A percentile compares a stretch with the other conserved stretches of the same genome.
Conservation (phyloP, 345 rosid species). For the Eucalyptus tenuipes region DNA sequence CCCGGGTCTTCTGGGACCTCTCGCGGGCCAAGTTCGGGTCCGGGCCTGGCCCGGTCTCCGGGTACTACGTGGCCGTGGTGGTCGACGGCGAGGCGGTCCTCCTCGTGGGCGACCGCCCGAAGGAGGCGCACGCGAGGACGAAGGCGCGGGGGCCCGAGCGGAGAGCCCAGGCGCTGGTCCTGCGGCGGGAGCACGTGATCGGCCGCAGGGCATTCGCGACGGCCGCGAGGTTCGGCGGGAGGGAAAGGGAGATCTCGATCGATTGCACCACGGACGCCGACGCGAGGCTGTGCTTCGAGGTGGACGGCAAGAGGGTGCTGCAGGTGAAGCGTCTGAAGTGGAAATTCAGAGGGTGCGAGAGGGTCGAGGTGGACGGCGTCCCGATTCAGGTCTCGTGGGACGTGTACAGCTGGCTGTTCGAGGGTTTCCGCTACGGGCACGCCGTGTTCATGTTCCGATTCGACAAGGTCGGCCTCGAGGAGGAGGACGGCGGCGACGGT, state of each 20-base stretch:
- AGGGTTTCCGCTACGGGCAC: slow-evolving; percentile 21
- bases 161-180: slow-evolving; percentile 29
- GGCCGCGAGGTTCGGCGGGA: slow-evolving; percentile 61
- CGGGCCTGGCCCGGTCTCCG: slow-evolving; percentile 69
- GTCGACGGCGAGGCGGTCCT: slow-evolving; percentile 52
- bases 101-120: slow-evolving; percentile 53
- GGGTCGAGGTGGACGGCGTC: slow-evolving; percentile 63
- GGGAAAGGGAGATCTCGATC: slow-evolving; percentile 49
- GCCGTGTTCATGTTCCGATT: slow-evolving; percentile 78
- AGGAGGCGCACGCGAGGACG: slow-evolving; percentile 42
- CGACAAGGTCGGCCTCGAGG: slow-evolving; percentile 11
- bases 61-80: slow-evolving; percentile 61
- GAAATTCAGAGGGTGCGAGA: slow-evolving; percentile 87
- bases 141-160: slow-evolving; percentile 13
- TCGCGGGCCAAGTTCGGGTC: slow-evolving; percentile 63
- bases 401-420: slow-evolving; percentile 73
- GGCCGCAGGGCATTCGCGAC: slow-evolving; percentile 51
- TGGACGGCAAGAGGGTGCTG: slow-evolving; percentile 44
- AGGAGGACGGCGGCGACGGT: background rate
- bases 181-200: slow-evolving; percentile 59
- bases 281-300: slow-evolving; percentile 39
- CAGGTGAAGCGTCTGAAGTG: slow-evolving; percentile 60
- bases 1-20: slow-evolving; percentile 68
- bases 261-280: slow-evolving; percentile 44
- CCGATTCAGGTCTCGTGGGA: slow-evolving; percentile 81